Percentiles rank a stretch among this genome's conserved stretches.
Evolutionary conservation across 768 basidiomycete genomes (phyloP).

Genomic region (Mycena capillaripes): DNA sequence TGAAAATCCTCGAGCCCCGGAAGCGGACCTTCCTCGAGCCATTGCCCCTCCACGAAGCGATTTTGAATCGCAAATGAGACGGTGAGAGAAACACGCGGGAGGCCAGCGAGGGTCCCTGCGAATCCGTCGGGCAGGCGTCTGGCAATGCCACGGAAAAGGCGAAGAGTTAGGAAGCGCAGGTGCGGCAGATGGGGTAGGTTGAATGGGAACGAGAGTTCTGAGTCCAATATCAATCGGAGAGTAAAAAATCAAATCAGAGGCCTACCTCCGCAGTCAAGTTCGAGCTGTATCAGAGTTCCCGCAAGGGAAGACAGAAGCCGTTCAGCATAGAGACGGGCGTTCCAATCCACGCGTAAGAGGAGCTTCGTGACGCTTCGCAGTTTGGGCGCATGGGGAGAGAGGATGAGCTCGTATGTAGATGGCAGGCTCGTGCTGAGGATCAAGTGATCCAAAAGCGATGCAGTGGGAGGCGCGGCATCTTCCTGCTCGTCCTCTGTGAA

Average conservation of each 20-base stretch:
- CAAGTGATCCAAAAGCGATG: slow-evolving; percentile 7
- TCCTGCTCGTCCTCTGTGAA: background rate
- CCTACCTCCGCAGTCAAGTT: slow-evolving; percentile 22
- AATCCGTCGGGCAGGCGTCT: slow-evolving; percentile 18
- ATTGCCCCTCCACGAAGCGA: slow-evolving; percentile 9
- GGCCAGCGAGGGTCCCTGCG: slow-evolving; percentile 5
- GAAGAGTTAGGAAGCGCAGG: slow-evolving; percentile 12
- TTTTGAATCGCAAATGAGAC: slow-evolving; percentile 8
- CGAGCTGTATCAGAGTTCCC: slow-evolving; percentile 4
- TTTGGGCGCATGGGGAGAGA: slow-evolving; percentile 6
- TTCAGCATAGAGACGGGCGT: background rate
- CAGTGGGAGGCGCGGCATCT: background rate
- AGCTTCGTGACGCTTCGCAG: slow-evolving; percentile 15
- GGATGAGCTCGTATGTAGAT: background rate
- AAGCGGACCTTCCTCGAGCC: slow-evolving; percentile 3
- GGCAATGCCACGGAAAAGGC: slow-evolving; percentile 5
- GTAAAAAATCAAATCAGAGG: background rate
- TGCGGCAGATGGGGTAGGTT: slow-evolving; percentile 20
- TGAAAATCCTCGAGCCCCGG: background rate
- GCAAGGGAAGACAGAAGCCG: slow-evolving; percentile 2
- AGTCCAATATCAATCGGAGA: background rate
- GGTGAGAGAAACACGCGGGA: slow-evolving; percentile 13
- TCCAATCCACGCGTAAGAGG: background rate
- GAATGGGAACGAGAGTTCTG: slow-evolving; percentile 4
- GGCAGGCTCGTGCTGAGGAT: background rate